Evolutionary conservation across 805 yeast genomes (phyloP), one percentile per base, ranked within the genome.

Genomic region (Ogataea neopini): DNA sequence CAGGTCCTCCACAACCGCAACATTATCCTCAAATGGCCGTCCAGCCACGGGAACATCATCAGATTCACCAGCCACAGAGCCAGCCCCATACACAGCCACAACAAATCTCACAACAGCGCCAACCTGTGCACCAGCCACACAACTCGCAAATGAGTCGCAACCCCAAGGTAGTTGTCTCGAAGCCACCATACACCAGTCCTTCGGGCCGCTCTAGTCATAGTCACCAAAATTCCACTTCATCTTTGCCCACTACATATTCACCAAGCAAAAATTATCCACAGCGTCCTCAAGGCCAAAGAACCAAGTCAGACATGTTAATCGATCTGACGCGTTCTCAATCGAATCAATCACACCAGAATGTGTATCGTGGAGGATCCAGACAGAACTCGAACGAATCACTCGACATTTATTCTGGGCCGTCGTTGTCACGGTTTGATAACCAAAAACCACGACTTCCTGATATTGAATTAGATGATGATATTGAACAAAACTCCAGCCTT

Each of bases 331-430:
- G 29, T 14, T 30, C 35, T 2, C 36, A 20, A 7, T 40, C 43
- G 13, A 30, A 30, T 23, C 43, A 30, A 28, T 40, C 41, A 13
- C 33, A 26, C 33, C 30, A 25, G 3, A 6, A 22, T 5, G 15
- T 28, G 4, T 39, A 26, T 25, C 42, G 15, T 13, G 42, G 37
- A 10, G 25, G 32, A 6, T 19, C 46, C 13, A 40, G 20, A 18
- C 33, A 34, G 23, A 20, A 28, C 13, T 44, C 47, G 18, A 30
- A 17, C 8, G 43, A 44, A 2, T 37, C 47, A 3, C 19, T 40
- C 18, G 48, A 51, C 33, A 58, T 58, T 22, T 60, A 60, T 29
- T 48, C 60, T 5, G 55, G 57, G 4, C 47, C 59, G 9, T 52
- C 58, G 9, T 42, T 58, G 9, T 34, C 44, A 11, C 34, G 26